Conservation (phyloP, 192 early-diverging fungal species). For the Podila verticillata region DNA sequence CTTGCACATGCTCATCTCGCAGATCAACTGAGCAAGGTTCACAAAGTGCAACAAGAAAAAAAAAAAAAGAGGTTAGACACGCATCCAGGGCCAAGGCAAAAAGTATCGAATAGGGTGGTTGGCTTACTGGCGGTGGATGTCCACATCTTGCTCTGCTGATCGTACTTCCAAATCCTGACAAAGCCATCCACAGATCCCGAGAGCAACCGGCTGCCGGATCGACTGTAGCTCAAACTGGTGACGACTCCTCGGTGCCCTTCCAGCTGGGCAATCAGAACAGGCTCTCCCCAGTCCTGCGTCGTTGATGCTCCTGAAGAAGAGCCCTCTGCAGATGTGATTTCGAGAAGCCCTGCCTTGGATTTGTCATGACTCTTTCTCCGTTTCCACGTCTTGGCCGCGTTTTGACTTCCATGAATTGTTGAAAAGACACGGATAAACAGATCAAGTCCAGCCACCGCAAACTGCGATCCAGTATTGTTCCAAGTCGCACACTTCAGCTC, state of each 20-base stretch:
- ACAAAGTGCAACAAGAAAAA: not conserved
- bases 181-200: slow-evolving; percentile 85
- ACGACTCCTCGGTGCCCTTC: slow-evolving; percentile 79
- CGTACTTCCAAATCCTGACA: slow-evolving; percentile 75
- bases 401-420: slow-evolving; percentile 61
- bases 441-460: slow-evolving; percentile 82
- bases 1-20: slow-evolving; percentile 38
- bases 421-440: slow-evolving; percentile 83
- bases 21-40: slow-evolving; percentile 30
- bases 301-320: not conserved
- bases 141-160: slow-evolving; percentile 65
- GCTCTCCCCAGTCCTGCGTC: slow-evolving; percentile 41
- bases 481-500: slow-evolving; percentile 69
- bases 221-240: slow-evolving; percentile 79
- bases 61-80: not conserved
- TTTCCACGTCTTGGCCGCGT: slow-evolving; percentile 31
- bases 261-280: slow-evolving; percentile 65
- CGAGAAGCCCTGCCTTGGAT: slow-evolving; percentile 2
- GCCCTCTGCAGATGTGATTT: slow-evolving; percentile 7
- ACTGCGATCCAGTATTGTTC: slow-evolving; percentile 79
- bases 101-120: not conserved
- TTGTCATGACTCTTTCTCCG: slow-evolving; percentile 28
- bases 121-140: slow-evolving; percentile 62
- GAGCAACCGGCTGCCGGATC: slow-evolving; percentile 71
- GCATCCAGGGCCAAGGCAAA: not conserved